Evolutionary conservation across 768 basidiomycete genomes (phyloP), one percentile per base, ranked within the genome.

Genomic region (Solioccasus polychromus): DNA sequence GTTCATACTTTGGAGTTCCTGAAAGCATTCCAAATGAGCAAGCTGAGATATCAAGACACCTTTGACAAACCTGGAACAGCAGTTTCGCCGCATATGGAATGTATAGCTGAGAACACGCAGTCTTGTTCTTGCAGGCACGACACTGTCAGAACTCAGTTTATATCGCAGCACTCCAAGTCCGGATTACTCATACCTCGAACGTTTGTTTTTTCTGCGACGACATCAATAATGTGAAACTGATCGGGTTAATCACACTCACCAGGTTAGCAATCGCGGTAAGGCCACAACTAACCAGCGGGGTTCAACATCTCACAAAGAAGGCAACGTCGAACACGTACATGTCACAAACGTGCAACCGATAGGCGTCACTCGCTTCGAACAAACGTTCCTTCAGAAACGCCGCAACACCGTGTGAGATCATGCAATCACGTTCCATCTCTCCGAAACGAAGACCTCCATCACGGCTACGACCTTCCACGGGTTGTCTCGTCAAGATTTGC

Each of bases 341-440:
- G 61, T 96, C 94, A 64, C 94, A 97, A 50, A 96, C 92, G 62
- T 97, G 94, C 29, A 97, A 70, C 34, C 94, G 84, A 68, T 95
- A 95, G 9, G 90, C 91, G 64, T 93, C 86, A 62, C 88, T 90
- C 24, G 89, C 92, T 63, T 93, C 91, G 57, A 93, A 93, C 65
- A 98, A 74, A 47, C 96, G 86, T 72, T 98, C 96, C 71, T 97
- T 97, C 69, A 98, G 69, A 82, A 98, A 98, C 2, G 82, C 92
- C 36, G 96, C 95, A 53, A 98, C 93, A 64, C 96, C 96, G 72
- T 99, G 96, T 19, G 96, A 96, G 50, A 99, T 95, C 96, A 99
- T 99, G 67, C 96, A 98, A 80, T 97, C 95, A 66, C 92, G 90
- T 64, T 99, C 96, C 96, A 99, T 99, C 78, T 99, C 96, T 76